phyloP scores from a whole-genome alignment of 1,284 basidiomycete genomes.

The Vanrija sp. region DNA sequence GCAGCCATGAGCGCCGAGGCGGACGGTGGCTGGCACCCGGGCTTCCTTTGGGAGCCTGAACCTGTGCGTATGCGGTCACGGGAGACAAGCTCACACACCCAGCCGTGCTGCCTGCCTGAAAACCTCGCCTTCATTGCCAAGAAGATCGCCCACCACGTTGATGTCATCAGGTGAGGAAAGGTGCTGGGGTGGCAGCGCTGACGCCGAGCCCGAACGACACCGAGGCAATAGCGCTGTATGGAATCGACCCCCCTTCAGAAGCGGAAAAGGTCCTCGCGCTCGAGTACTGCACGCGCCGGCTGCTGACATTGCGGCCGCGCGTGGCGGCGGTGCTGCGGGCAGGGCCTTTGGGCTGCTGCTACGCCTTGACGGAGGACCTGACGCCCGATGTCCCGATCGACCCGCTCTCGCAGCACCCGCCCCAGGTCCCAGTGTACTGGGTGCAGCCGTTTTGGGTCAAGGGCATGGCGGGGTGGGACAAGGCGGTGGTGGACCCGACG shows the following conservation, averaged over 20 bases:
- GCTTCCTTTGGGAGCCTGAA: slow-evolving; percentile 40
- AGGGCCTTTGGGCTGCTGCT: slow-evolving; percentile 31
- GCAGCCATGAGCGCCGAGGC: slow-evolving; percentile 6
- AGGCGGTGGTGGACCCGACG: slow-evolving; percentile 41
- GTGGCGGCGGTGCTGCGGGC: slow-evolving; percentile 28
- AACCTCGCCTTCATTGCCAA: slow-evolving; percentile 18
- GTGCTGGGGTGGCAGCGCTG: background rate
- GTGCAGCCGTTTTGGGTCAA: slow-evolving; percentile 29
- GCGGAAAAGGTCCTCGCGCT: slow-evolving; percentile 3
- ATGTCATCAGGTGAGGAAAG: slow-evolving; percentile 29
- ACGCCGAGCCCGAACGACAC: slow-evolving; percentile 43
- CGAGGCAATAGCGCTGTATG: slow-evolving; percentile 36
- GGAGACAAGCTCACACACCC: background rate
- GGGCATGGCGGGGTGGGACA: slow-evolving; percentile 9
- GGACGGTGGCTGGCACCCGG: slow-evolving; percentile 19
- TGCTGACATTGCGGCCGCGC: slow-evolving; percentile 18
- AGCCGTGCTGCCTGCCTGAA: slow-evolving; percentile 23
- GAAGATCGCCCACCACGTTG: slow-evolving; percentile 19
- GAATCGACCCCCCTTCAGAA: slow-evolving; percentile 5
- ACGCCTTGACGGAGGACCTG: slow-evolving; percentile 14
- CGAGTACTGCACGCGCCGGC: slow-evolving; percentile 11
- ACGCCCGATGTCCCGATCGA: background rate
- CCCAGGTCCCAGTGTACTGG: slow-evolving; percentile 23
- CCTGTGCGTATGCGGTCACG: slow-evolving; percentile 18
- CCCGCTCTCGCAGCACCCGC: background rate